Evolutionary conservation across 1,284 basidiomycete genomes (phyloP).

Genomic region (Fomitopsis schrenkii): DNA sequence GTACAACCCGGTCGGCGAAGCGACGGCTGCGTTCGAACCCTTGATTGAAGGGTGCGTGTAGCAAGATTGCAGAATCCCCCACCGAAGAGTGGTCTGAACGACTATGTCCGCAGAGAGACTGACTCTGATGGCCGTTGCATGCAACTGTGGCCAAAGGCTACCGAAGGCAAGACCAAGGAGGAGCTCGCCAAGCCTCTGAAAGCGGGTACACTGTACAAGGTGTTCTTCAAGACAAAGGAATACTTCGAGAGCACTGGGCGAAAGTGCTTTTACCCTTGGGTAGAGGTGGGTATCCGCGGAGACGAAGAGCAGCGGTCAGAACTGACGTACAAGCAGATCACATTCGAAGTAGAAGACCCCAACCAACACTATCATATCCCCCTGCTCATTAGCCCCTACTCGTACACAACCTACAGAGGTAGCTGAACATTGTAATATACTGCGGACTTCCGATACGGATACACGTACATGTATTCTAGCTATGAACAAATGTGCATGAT

Average conservation of each 20-base stretch:
- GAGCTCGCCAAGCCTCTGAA: constrained; percentile 37
- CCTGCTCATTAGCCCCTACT: constrained; percentile 86
- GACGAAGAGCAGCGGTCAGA: background rate
- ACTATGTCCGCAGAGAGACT: constrained; percentile 53
- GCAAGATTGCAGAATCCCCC: background rate
- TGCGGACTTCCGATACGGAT: background rate
- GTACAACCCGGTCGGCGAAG: constrained; percentile 26
- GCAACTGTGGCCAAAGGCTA: constrained; percentile 57
- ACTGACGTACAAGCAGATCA: constrained; percentile 48
- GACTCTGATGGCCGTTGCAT: constrained; percentile 81
- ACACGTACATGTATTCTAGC: constrained; percentile 1
- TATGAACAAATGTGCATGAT: constrained; percentile 1
- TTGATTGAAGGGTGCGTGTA: constrained; percentile 58
- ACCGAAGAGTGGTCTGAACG: background rate
- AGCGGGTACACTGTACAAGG: constrained; percentile 68
- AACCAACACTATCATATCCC: constrained; percentile 89
- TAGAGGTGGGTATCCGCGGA: constrained; percentile 53
- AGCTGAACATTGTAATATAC: constrained; percentile 40
- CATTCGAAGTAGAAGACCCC: constrained; percentile 67
- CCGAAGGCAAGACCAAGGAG: constrained; percentile 22
- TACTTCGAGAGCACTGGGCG: constrained; percentile 70
- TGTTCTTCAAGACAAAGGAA: constrained; percentile 78
- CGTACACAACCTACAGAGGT: constrained; percentile 90
- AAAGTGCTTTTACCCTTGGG: constrained; percentile 83
- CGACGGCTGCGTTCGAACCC: constrained; percentile 41